Evolutionary conservation across 768 basidiomycete genomes (phyloP), one percentile per base, ranked within the genome.

Genomic region (Termitomyces sp.): DNA sequence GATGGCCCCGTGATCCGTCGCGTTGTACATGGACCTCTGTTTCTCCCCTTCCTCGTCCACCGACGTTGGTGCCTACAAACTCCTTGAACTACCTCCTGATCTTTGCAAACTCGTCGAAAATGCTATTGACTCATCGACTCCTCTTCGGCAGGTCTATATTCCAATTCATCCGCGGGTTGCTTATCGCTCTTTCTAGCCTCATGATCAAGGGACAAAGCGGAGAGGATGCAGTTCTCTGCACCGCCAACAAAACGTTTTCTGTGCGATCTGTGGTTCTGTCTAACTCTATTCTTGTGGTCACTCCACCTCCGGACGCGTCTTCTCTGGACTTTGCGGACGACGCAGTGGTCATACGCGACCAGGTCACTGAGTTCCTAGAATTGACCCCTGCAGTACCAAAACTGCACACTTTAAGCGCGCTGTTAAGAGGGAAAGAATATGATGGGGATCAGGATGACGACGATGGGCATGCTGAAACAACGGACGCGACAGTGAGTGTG

Each of bases 211-310:
- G 95, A 7, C 76, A 85, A 45, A 70, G 83, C 1, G 79, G 80
- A 30, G 94, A 98, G 63, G 89, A 95, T 64, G 96, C 95, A 0
- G 94, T 97, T 0, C 73, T 96, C 9, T 98, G 96, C 69, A 96
- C 94, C 0, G 64, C 77, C 0, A 79, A 86, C 57, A 85, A 82
- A 68, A 98, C 96, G 0, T 99, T 88, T 68, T 67, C 81, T 2
- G 73, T 98, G 28, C 86, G 95, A 56, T 89, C 94, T 0, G 87
- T 98, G n/a, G 79, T 80, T 9, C 75, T 97, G 48, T 97, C 94
- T 18, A 98, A 98, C 70, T 87, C 93, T 0, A 73, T 95, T 35
- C 76, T 94, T 13, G 81, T 98, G 45, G 77, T 90, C 59, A 85
- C 85, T 3, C 75, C 84, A 18, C 73, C 77, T 2, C 67, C 73